Conservation (phyloP, 2,329 filamentous ascomycete species). For the Verticillium longisporum region DNA sequence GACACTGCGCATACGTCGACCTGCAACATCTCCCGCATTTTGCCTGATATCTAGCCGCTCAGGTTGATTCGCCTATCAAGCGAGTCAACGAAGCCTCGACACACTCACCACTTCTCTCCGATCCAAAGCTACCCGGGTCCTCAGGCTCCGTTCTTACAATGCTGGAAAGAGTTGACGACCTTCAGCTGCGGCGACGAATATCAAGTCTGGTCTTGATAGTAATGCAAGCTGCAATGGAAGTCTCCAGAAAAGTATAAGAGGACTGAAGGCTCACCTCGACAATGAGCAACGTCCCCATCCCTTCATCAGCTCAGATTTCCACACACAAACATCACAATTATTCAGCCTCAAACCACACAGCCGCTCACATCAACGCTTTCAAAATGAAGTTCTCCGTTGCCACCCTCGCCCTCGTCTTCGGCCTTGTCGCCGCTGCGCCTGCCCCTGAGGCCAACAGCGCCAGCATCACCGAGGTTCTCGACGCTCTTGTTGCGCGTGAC, state of each 20-base stretch:
- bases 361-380: background rate
- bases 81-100: background rate
- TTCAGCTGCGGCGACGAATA: background rate
- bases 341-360: background rate
- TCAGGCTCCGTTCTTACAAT: background rate
- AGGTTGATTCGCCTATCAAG: background rate
- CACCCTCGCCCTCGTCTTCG: background rate
- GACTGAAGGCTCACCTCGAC: background rate
- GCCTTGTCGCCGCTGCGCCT: background rate
- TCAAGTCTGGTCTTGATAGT: too few species aligned
- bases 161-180: background rate
- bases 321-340: background rate
- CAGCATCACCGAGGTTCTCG: background rate
- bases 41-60: background rate
- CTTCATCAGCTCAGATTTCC: background rate
- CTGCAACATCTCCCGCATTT: background rate
- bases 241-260: background rate
- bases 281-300: background rate
- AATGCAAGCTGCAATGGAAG: too few species aligned
- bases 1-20: background rate
- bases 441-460: background rate
- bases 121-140: background rate
- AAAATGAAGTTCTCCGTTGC: background rate
- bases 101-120: background rate
- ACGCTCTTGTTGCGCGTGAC: background rate